Conservation (phyloP, 306 rosid genomes). For the Acacia melanoxylon region DNA sequence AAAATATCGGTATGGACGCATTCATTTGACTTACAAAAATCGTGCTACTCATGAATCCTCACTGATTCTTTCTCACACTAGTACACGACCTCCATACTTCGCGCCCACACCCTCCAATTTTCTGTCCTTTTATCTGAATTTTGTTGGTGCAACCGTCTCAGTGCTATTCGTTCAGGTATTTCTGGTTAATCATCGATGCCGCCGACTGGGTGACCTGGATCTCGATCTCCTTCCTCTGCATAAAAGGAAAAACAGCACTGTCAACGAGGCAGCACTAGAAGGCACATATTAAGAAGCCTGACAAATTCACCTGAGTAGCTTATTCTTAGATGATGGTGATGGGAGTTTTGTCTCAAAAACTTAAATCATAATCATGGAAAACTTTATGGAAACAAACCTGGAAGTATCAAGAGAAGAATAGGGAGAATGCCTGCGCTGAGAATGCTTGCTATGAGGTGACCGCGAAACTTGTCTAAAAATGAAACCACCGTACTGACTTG, state of each 20-base stretch:
- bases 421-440: conserved; percentile 99
- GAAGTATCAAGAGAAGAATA: conserved; percentile 85
- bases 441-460: conserved; percentile 99
- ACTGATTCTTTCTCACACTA: conserved; percentile 9
- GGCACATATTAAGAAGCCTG: conserved; percentile 40
- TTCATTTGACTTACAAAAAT: conserved; percentile 35
- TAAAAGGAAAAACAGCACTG: conserved; percentile 28
- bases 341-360: conserved; percentile 68
- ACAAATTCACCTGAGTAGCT: conserved; percentile 78
- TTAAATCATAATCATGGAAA: conserved; percentile 53
- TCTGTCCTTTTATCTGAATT: conserved; percentile 2
- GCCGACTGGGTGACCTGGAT: conserved; percentile 78
- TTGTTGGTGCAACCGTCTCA: conserved; percentile 2
- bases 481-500: conserved; percentile 88
- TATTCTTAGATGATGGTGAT: conserved; percentile 51
- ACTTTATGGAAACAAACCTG: conserved; percentile 73
- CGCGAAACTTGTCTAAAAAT: conserved; percentile 99
- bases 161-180: not conserved
- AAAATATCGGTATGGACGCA: conserved; percentile 25
- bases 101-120: conserved; percentile 1
- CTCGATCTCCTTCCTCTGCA: conserved; percentile 90
- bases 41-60: conserved; percentile 19
- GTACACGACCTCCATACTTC: conserved; percentile 15
- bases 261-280: conserved; percentile 27
- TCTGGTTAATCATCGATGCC: conserved; percentile 59